Evolutionary conservation across 176 grass and related monocot genomes (phyloP).

Genomic region (Guadua angustifolia): DNA sequence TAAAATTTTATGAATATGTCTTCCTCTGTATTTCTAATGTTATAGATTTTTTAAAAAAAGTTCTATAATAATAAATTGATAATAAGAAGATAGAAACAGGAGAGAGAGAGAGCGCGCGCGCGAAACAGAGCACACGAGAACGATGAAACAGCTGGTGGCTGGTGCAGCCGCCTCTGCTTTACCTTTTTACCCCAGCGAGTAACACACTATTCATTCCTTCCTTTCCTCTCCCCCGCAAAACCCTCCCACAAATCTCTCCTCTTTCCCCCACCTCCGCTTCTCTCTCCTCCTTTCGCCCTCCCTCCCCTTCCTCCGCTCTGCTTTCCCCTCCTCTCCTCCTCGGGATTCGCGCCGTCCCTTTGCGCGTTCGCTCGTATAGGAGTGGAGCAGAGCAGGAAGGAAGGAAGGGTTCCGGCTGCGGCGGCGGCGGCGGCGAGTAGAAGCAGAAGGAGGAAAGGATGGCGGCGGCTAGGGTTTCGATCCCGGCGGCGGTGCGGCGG

Average conservation of each 20-base stretch:
- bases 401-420: neutral
- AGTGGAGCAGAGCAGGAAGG: neutral
- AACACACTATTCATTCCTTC: too few species aligned
- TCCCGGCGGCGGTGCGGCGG: conserved; percentile 61
- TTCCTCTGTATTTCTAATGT: too few species aligned
- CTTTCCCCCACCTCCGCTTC: conserved; percentile 9
- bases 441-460: conserved; percentile 41
- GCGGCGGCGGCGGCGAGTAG: neutral
- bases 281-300: neutral
- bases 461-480: conserved; percentile 66
- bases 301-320: conserved; percentile 6
- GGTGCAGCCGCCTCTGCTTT: too few species aligned
- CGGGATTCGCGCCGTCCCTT: conserved; percentile 22
- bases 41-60: too few species aligned
- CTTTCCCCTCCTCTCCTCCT: neutral
- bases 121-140: too few species aligned
- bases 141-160: too few species aligned
- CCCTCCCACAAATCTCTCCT: conserved; percentile 40
- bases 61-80: too few species aligned
- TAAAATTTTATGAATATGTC: too few species aligned
- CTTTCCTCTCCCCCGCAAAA: conserved; percentile 22
- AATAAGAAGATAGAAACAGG: too few species aligned
- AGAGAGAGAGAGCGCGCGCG: too few species aligned
- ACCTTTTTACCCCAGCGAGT: too few species aligned
- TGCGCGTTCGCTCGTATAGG: conserved; percentile 26